A percentile compares a stretch with the other conserved stretches of the same genome.
These are phyloP conservation scores for Cercospora citrullina DNA, from an alignment of 2,329 filamentous ascomycete species.

Conservation along the genomic window DNA sequence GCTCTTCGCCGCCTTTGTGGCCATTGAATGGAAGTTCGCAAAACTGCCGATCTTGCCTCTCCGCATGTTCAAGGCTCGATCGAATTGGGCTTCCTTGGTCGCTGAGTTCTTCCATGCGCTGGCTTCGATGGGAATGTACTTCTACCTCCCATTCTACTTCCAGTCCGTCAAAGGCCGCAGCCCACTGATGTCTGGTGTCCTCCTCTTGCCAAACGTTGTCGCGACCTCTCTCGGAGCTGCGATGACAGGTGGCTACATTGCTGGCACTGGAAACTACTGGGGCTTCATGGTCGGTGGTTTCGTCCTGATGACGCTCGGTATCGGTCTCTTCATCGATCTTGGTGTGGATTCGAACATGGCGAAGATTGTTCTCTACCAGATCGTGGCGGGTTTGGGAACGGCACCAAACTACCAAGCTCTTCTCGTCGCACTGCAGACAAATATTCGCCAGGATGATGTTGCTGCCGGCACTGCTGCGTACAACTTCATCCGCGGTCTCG, in stretches of 20 bases:
- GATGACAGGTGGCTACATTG: not conserved
- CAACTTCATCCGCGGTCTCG: not conserved
- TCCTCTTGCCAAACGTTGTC: constrained; percentile 38
- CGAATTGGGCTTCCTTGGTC: not conserved
- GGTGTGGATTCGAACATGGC: not conserved
- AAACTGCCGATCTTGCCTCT: not conserved
- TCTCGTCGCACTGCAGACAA: not conserved
- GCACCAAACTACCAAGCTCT: not conserved
- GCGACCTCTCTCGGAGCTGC: not conserved
- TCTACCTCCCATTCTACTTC: constrained; percentile 46
- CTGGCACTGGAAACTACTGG: not conserved
- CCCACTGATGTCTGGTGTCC: constrained; percentile 43
- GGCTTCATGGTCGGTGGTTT: not conserved
- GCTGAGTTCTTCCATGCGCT: not conserved
- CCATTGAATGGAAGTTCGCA: not conserved
- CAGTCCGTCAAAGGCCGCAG: constrained; percentile 43
- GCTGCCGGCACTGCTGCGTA: not conserved
- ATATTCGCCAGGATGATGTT: not conserved
- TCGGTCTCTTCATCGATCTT: not conserved
- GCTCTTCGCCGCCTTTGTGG: not conserved
- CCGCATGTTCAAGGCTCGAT: constrained; percentile 2
- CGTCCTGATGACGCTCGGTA: not conserved
- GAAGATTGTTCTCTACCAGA: not conserved
- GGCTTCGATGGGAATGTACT: constrained; percentile 3
- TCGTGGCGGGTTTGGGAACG: not conserved